Percentiles rank a stretch among this genome's conserved stretches.
These are phyloP conservation scores for Ambispora gerdemannii DNA, from an alignment of 192 early-diverging fungal species.

Conservation along the genomic window DNA sequence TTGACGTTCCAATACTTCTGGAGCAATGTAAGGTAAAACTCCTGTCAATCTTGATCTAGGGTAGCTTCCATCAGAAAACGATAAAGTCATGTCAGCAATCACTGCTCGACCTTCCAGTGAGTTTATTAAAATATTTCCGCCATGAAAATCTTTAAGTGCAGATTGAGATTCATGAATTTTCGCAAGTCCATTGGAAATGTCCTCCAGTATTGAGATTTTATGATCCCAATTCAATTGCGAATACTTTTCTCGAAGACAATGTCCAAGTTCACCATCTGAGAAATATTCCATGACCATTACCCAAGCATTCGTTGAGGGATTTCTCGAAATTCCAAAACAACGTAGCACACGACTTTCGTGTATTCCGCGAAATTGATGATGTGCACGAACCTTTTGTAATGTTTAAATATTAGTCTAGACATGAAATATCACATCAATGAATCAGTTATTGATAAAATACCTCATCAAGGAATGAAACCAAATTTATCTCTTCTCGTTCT, in stretches of 20 bases:
- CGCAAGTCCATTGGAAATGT: background rate
- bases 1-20: background rate
- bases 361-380: background rate
- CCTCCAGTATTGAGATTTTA: background rate
- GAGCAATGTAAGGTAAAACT: constrained; percentile 3
- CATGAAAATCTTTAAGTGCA: background rate
- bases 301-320: background rate
- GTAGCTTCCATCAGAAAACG: background rate
- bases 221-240: background rate
- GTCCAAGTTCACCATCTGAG: background rate
- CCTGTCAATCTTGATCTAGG: background rate
- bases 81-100: background rate
- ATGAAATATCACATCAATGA: background rate
- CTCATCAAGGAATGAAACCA: background rate
- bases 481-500: background rate
- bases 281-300: background rate
- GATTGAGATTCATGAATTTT: background rate
- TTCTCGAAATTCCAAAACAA: background rate
- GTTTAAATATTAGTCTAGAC: background rate
- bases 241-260: background rate
- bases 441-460: background rate
- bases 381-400: background rate
- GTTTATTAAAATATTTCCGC: constrained; percentile 4
- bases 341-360: background rate
- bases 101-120: background rate